A percentile compares a stretch with the other conserved stretches of the same genome.
These are phyloP conservation scores for Chenopodium quinoa DNA, from an alignment of 148 eudicot genomes.

Conservation along the genomic window DNA sequence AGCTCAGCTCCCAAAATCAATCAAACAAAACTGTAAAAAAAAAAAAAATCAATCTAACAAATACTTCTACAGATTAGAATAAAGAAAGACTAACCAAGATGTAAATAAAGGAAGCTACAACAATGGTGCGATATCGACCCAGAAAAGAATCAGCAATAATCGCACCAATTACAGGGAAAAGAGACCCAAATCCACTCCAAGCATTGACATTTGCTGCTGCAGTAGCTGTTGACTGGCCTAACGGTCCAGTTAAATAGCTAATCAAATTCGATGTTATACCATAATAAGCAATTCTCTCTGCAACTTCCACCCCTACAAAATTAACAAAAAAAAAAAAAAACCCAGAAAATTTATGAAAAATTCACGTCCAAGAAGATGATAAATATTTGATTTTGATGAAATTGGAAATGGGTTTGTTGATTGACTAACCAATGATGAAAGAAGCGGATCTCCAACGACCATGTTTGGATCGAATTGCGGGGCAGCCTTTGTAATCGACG, in stretches of 20 bases:
- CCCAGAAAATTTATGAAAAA: not conserved
- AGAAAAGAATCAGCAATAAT: slow-evolving; percentile 50
- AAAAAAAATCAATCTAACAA: not conserved
- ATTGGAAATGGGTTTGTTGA: not conserved
- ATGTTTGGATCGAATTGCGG: slow-evolving; percentile 46
- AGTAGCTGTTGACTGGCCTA: slow-evolving; percentile 51
- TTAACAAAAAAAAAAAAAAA: not conserved
- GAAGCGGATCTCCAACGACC: slow-evolving; percentile 69
- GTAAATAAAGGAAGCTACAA: slow-evolving; percentile 44
- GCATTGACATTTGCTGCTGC: slow-evolving; percentile 62
- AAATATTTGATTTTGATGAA: not conserved
- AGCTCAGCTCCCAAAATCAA: no score
- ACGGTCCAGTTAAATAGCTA: slow-evolving; percentile 52
- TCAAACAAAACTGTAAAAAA: no score
- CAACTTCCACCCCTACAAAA: slow-evolving; percentile 38
- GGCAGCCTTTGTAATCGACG: slow-evolving; percentile 49
- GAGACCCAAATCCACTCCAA: slow-evolving; percentile 46
- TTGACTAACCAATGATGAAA: slow-evolving; percentile 55
- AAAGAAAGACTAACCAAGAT: slow-evolving; percentile 41
- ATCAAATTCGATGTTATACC: slow-evolving; percentile 54
- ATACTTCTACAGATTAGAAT: not conserved
- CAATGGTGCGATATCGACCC: slow-evolving; percentile 58
- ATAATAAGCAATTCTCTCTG: slow-evolving; percentile 54
- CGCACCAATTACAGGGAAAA: slow-evolving; percentile 57
- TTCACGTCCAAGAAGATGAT: not conserved